Conservation (phyloP, 2,329 filamentous ascomycete genomes). For the Botrytis byssoidea region DNA sequence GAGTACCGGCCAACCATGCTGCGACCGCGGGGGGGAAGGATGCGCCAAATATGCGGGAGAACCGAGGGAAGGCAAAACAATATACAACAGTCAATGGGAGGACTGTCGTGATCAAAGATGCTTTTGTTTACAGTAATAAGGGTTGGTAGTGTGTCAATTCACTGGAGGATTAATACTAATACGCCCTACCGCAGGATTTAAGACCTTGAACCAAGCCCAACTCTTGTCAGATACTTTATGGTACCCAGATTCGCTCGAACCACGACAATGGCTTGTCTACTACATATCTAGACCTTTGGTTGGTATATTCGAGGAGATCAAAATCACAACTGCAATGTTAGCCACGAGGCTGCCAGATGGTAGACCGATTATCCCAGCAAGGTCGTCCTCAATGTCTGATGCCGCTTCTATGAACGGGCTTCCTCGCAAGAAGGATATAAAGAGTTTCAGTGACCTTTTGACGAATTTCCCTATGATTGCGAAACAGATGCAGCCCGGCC, state of each 20-base stretch:
- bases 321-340: conserved; percentile 65
- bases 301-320: conserved; percentile 75
- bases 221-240: conserved; percentile 80
- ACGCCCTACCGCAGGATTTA: conserved; percentile 67
- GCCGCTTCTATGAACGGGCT: conserved; percentile 39
- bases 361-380: conserved; percentile 29
- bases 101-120: conserved; percentile 92
- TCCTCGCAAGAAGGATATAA: conserved; percentile 83
- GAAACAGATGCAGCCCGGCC: conserved; percentile 87
- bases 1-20: conserved; percentile 62
- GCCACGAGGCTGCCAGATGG: conserved; percentile 44
- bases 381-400: conserved; percentile 25
- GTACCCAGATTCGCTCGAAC: conserved; percentile 85
- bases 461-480: conserved; percentile 94
- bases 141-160: conserved; percentile 51
- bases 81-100: conserved; percentile 90
- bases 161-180: conserved; percentile 9
- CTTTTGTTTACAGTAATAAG: conserved; percentile 93
- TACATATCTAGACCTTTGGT: conserved; percentile 89
- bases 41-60: conserved; percentile 71
- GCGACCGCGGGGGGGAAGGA: conserved; percentile 56
- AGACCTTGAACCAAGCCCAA: conserved; percentile 83
- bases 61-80: conserved; percentile 88
- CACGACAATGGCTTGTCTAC: conserved; percentile 93
- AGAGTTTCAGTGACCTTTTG: conserved; percentile 83